Base-by-base conservation (phyloP, 2,329 filamentous ascomycete species). In the Dothiorella sarmentorum region DNA sequence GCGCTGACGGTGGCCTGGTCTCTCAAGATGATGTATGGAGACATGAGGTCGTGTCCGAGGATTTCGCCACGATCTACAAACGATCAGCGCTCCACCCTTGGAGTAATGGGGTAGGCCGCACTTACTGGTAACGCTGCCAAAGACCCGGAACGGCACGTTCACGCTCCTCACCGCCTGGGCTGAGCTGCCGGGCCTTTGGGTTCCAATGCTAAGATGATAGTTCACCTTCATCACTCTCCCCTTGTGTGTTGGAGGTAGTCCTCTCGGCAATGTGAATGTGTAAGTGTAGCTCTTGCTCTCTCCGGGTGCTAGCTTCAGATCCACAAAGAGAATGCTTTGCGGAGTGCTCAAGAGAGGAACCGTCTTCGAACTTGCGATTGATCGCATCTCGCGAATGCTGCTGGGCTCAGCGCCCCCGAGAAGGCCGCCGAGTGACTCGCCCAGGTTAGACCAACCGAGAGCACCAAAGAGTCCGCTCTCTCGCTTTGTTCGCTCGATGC, bases 291-390 rank as follows among this genome's bases (percentile, higher is more conserved):
- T 88, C 65, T 85, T 87, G 72, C 91, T 95, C 74, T 99, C 91
- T 1, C 93, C 94, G 0, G 94, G 92, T 6, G 83, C 87, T 20
- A 99, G 82, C 66, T 88, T 86, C 58, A 99, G 78, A 72, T 99
- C 92, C 56, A 99, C 94, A 71, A 99, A 99, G 11, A 99, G 77
- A 61, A 99, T 90, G 2, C 91, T 96, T 74, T 97, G 94, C 1
- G 93, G 92, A 4, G 93, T 97, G 15, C 90, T 94, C n/a, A 99
- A 80, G 45, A 99, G 78, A 0, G 94, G 94, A 42, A 99, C 87
- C 2, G 90, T 88, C 69, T 91, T 92, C 29, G 91, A 89, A 70
- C 88, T 94, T 24, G 88, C 89, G 52, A 89, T 87, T 3, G 89
- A 90, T 63, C 92, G 88, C 90, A 97, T 97, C 70, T 97, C 92